Evolutionary conservation across 1,284 basidiomycete species (phyloP).

Genomic region (Cystobasidium pallidum): DNA sequence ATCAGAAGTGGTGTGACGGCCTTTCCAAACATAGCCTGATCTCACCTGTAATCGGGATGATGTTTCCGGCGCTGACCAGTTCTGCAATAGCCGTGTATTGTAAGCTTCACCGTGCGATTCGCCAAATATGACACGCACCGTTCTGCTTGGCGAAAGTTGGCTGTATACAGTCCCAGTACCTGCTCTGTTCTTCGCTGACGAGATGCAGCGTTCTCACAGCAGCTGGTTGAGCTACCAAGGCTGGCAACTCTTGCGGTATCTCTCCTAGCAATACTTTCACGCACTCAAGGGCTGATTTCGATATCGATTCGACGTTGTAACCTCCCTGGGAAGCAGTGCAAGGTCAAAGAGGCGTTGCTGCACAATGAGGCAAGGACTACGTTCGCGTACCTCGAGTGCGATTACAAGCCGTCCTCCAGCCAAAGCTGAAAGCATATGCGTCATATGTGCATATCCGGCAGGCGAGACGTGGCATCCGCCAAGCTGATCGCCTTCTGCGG

Average conservation of each 20-base stretch:
- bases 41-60: conserved; percentile 48
- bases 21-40: neutral
- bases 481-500: conserved; percentile 87
- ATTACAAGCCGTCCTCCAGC: conserved; percentile 88
- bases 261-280: conserved; percentile 82
- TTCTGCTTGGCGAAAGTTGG: conserved; percentile 59
- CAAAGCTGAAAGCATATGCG: conserved; percentile 88
- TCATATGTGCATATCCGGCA: conserved; percentile 97
- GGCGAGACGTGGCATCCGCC: conserved; percentile 90
- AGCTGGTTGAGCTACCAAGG: conserved; percentile 71
- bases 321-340: conserved; percentile 69
- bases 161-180: conserved; percentile 85
- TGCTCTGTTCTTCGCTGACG: conserved; percentile 81
- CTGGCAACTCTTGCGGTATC: conserved; percentile 71
- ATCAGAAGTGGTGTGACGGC: neutral
- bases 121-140: conserved; percentile 26
- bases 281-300: conserved; percentile 83
- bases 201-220: conserved; percentile 86
- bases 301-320: conserved; percentile 89
- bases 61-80: conserved; percentile 47
- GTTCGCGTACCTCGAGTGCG: conserved; percentile 78
- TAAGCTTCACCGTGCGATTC: neutral
- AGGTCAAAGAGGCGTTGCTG: too few species aligned
- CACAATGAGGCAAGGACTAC: too few species aligned
- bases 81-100: conserved; percentile 40